phyloP scores from a whole-genome alignment of 2,329 filamentous ascomycete genomes.

The Colletotrichum lentis region DNA sequence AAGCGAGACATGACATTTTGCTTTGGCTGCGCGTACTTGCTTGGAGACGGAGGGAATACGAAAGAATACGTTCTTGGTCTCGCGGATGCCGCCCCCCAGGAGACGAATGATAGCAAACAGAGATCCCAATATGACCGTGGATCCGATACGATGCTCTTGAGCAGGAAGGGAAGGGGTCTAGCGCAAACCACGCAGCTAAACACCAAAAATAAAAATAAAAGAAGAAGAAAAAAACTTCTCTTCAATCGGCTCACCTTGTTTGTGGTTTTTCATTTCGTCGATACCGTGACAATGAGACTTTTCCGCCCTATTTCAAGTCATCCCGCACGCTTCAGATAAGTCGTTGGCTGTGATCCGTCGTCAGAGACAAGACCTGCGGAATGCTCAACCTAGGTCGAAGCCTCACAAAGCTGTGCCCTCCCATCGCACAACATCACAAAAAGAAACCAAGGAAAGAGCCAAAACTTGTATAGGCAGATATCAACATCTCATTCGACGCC shows the following conservation, averaged over 20 bases:
- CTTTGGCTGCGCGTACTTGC: too few relatives aligned
- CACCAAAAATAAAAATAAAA: not conserved
- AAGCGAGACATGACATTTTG: not conserved
- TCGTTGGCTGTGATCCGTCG: not conserved
- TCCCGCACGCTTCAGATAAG: not conserved
- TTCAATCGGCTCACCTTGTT: not conserved
- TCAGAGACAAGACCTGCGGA: not conserved
- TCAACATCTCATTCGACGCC: conserved; percentile 24
- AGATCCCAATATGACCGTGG: not conserved
- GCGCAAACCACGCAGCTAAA: too few relatives aligned
- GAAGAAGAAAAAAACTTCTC: too few relatives aligned
- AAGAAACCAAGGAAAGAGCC: not conserved
- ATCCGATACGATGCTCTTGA: too few relatives aligned
- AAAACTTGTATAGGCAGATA: conserved; percentile 21
- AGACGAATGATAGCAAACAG: not conserved
- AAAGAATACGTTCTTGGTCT: not conserved
- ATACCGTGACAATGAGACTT: not conserved
- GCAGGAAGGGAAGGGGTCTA: not conserved
- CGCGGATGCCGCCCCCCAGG: not conserved
- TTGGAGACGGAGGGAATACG: not conserved
- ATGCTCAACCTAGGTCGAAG: not conserved
- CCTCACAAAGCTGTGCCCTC: not conserved
- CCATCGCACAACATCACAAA: not conserved
- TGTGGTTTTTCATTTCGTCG: not conserved
- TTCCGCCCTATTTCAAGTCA: not conserved